These are phyloP conservation scores for Apiospora aurea DNA, from an alignment of 2,329 filamentous ascomycete species.

Conservation along the genomic window DNA sequence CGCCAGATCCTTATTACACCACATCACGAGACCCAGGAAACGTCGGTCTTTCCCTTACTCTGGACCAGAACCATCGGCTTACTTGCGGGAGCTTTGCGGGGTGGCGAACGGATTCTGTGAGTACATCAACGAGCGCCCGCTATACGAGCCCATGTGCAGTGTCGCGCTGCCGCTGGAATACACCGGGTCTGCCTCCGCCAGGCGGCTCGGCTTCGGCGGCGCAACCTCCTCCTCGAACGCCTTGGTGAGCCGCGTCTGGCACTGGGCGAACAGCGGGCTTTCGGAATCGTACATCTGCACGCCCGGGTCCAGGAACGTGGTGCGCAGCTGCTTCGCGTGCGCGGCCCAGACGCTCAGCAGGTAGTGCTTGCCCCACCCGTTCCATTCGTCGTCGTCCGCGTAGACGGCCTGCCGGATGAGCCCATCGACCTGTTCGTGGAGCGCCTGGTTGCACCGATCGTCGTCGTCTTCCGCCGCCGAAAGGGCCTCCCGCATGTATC, in stretches of 20 bases:
- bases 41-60: no score
- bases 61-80: no score
- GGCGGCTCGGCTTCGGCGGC: slow-evolving; percentile 47
- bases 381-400: slow-evolving; percentile 45
- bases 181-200: slow-evolving; percentile 25
- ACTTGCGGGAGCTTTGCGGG: no score
- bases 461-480: slow-evolving; percentile 43
- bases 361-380: slow-evolving; percentile 64
- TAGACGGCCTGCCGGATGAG: slow-evolving; percentile 58
- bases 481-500: slow-evolving; percentile 32
- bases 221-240: slow-evolving; percentile 56
- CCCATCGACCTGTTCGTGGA: slow-evolving; percentile 59
- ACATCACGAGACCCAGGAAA: no score
- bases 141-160: slow-evolving; percentile 53
- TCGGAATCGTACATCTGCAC: slow-evolving; percentile 59
- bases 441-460: slow-evolving; percentile 51
- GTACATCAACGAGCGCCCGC: slow-evolving; percentile 35
- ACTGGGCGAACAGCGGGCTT: slow-evolving; percentile 60
- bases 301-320: slow-evolving; percentile 68
- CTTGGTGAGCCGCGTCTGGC: slow-evolving; percentile 55
- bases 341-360: slow-evolving; percentile 63
- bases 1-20: no score
- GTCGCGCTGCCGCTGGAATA: slow-evolving; percentile 1
- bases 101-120: background rate
- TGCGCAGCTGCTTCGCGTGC: slow-evolving; percentile 64